Evolutionary conservation across 345 rosid genomes (phyloP).

Genomic region (Cardamine occulta): DNA sequence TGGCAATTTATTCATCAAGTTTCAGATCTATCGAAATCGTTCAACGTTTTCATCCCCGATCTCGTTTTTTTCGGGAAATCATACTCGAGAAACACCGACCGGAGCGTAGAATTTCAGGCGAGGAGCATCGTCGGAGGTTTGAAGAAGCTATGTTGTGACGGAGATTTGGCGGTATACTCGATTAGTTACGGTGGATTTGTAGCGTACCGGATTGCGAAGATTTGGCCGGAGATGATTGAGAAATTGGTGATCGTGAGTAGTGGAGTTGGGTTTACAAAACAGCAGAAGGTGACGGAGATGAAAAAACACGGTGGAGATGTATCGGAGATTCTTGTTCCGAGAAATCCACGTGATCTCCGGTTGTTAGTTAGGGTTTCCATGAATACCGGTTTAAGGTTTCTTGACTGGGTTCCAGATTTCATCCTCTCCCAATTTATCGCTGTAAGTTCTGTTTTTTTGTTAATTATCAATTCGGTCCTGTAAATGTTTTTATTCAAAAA

Average conservation of each 20-base stretch:
- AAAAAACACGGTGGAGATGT: conserved; percentile 52
- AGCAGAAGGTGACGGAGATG: conserved; percentile 52
- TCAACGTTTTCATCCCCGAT: conserved; percentile 69
- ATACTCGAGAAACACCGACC: conserved; percentile 42
- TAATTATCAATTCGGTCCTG: not conserved
- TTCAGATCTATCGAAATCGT: conserved; percentile 51
- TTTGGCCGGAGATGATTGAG: conserved; percentile 52
- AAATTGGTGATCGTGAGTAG: conserved; percentile 70
- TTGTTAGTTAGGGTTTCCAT: conserved; percentile 51
- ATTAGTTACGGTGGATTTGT: conserved; percentile 85
- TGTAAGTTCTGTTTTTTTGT: conserved; percentile 46
- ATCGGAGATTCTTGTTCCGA: conserved; percentile 60
- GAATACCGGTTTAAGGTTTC: conserved; percentile 40
- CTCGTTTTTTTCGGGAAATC: conserved; percentile 73
- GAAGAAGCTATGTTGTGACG: conserved; percentile 55
- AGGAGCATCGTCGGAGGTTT: conserved; percentile 56
- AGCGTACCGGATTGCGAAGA: conserved; percentile 70
- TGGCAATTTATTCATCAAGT: conserved; percentile 73
- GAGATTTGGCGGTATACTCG: conserved; percentile 48
- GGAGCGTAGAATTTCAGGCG: conserved; percentile 66
- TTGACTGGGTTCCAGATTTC: conserved; percentile 63
- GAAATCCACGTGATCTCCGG: conserved; percentile 54
- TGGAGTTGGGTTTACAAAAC: conserved; percentile 55
- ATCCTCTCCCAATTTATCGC: conserved; percentile 60
- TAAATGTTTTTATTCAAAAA: not conserved